Evolutionary conservation across 176 grass and related monocot genomes (phyloP), one percentile per base, ranked within the genome.

Genomic region (Musa beccarii): DNA sequence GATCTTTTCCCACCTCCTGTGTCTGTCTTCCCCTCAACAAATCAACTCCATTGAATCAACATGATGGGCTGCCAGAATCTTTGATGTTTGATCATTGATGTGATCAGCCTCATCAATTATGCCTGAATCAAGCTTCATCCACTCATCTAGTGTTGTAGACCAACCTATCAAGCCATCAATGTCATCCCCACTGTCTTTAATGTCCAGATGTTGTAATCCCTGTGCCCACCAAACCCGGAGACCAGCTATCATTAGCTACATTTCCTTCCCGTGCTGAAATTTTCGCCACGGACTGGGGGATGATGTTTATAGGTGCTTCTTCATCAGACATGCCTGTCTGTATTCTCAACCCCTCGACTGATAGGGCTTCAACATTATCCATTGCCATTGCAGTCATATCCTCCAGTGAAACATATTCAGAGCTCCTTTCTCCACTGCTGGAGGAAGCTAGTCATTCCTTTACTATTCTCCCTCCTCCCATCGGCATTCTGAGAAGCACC

Each of bases 351-450:
- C 95, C 95, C 87, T 94, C 95, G 50, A 99, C 72, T 66, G 95
- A 92, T 66, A 94, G 87, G 26, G 91, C 91, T 84, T 99, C 95
- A 53, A 99, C 92, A 74, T 99, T 94, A 84, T 99, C 95, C 91
- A 99, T 99, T 67, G 95, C 91, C 84, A 94, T 86, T 11, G 91
- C 90, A 34, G 95, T 88, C 87, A 99, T 86, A 80, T 96, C 85
- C 34, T 92, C 93, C 52, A 96, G 85, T 22, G 93, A 92, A 55
- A 96, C 93, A 79, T 83, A 92, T 70, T 96, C 92, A 59, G 92
- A 89, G 29, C 29, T 78, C 74, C n/a, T 86, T 68, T 83, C 84
- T n/a, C 49, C 53, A 12, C 14, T 19, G 14, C 15, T 78, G 68
- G 83, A 92, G 61, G 85, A 78, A 53, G 80, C 66, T 66, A 80